Base-by-base conservation (phyloP, 1,284 basidiomycete species). In the Sanguinoderma infundibulare region DNA sequence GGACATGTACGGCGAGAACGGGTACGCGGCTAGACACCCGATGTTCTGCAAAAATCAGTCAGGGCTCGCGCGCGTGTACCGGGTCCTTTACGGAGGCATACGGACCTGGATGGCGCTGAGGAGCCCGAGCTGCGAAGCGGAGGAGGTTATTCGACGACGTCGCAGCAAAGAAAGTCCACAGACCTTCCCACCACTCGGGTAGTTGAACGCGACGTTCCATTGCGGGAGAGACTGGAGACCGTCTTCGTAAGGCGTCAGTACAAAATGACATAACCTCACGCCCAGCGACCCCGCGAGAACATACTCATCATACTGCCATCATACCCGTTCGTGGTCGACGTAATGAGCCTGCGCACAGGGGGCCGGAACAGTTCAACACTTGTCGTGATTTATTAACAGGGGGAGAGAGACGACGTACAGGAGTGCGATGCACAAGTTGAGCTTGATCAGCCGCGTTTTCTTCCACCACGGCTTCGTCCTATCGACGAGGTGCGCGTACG, bases 321-420 rank as follows among this genome's bases (percentile, higher is more conserved):
- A 66, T 88, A 91, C 50, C 89, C 89, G 68, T 87, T 89, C 59
- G 87, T 90, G 15, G 86, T 87, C 3, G 88, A 89, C 7, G 88
- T 89, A 69, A 90, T 89, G 51, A 90, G 82, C 47, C 87, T 87
- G 60, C 8, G 49, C 15, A 1, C 47, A 8, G n/a, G 0, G 3
- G 2, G 30, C 46, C 6, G n/a, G 53, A 6, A 5, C 3, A 22
- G 9, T 8, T 50, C n/a, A 32, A 17, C 14, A 53, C n/a, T n/a
- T n/a, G n/a, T n/a, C n/a, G n/a, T n/a, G n/a, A n/a, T n/a, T n/a
- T n/a, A n/a, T n/a, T n/a, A n/a, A n/a, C n/a, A n/a, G n/a, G n/a
- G n/a, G n/a, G n/a, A 20, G 17, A 44, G 26, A 38, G 4, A 14
- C 2, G 20, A 76, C 82, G 58, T 62, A 87, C 86, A 90, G 75